phyloP scores from a whole-genome alignment of 805 yeast genomes.

The Millerago galiae region DNA sequence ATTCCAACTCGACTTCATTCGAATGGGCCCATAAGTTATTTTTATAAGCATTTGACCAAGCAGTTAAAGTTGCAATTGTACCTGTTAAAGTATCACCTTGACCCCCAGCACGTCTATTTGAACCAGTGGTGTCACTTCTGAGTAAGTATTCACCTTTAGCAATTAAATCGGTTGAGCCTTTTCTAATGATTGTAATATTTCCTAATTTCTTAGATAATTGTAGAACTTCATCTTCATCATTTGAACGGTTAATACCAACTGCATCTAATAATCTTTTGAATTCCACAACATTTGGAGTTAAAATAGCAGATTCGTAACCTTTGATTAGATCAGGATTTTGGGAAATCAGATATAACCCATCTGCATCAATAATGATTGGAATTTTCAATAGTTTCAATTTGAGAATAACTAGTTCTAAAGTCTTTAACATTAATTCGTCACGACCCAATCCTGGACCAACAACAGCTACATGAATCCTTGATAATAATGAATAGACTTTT shows the following conservation, averaged over 20 bases:
- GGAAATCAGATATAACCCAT: conserved; percentile 67
- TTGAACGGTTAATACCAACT: conserved; percentile 26
- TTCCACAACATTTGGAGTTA: conserved; percentile 91
- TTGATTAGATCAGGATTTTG: conserved; percentile 46
- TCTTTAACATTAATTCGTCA: conserved; percentile 57
- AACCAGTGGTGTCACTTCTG: conserved; percentile 48
- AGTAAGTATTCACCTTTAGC: conserved; percentile 42
- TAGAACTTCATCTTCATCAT: conserved; percentile 23
- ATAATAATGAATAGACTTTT: conserved; percentile 47
- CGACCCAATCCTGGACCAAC: conserved; percentile 95
- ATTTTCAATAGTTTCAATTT: conserved; percentile 46
- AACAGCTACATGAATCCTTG: conserved; percentile 72
- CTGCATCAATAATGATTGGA: conserved; percentile 88
- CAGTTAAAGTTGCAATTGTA: conserved; percentile 69
- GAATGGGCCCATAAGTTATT: conserved; percentile 50
- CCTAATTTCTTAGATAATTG: conserved; percentile 44
- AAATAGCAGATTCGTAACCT: conserved; percentile 52
- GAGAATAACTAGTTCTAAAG: conserved; percentile 50
- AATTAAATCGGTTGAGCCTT: conserved; percentile 65
- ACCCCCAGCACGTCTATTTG: conserved; percentile 83
- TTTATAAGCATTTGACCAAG: conserved; percentile 71
- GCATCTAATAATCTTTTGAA: conserved; percentile 61
- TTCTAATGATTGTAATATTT: conserved; percentile 59
- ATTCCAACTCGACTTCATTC: conserved; percentile 24
- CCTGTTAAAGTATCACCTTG: conserved; percentile 96